A percentile compares a stretch with the other conserved stretches of the same genome.
These are phyloP conservation scores for Hydnomerulius pinastri DNA, from an alignment of 768 basidiomycete species.

Conservation along the genomic window DNA sequence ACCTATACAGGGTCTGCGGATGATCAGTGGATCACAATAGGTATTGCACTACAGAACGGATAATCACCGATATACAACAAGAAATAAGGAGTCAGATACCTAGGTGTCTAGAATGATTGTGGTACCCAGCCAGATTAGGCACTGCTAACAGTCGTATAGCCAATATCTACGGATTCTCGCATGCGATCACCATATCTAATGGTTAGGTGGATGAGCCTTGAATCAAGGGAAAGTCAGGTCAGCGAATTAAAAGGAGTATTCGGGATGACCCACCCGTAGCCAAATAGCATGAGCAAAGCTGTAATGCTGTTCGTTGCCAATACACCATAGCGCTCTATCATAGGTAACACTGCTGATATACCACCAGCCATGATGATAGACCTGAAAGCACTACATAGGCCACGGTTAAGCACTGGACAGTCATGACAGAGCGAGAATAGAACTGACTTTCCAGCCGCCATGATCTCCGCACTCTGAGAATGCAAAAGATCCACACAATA, in stretches of 20 bases:
- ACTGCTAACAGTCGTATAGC: conserved; percentile 43
- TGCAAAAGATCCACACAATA: conserved; percentile 60
- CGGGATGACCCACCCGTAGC: conserved; percentile 44
- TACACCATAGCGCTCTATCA: conserved; percentile 51
- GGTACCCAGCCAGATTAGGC: no score
- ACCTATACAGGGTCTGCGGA: no score
- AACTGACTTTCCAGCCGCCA: conserved; percentile 52
- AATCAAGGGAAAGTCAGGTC: background rate
- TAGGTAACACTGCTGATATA: conserved; percentile 50
- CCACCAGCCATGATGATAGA: conserved; percentile 44
- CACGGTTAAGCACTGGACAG: no score
- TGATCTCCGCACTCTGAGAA: conserved; percentile 57
- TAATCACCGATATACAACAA: no score
- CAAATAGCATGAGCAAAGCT: conserved; percentile 46
- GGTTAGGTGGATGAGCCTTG: conserved; percentile 46
- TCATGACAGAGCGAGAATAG: background rate
- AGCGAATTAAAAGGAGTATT: background rate
- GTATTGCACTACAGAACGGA: no score
- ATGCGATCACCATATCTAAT: conserved; percentile 53
- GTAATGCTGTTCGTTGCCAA: conserved; percentile 43
- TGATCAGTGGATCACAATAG: no score
- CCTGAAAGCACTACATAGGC: conserved; percentile 44
- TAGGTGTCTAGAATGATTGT: background rate
- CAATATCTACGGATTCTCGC: conserved; percentile 52
- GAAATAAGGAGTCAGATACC: no score